Percentiles rank a stretch among this genome's conserved stretches.
Evolutionary conservation across 768 basidiomycete genomes (phyloP).

Genomic region (Naganishia randhawae): DNA sequence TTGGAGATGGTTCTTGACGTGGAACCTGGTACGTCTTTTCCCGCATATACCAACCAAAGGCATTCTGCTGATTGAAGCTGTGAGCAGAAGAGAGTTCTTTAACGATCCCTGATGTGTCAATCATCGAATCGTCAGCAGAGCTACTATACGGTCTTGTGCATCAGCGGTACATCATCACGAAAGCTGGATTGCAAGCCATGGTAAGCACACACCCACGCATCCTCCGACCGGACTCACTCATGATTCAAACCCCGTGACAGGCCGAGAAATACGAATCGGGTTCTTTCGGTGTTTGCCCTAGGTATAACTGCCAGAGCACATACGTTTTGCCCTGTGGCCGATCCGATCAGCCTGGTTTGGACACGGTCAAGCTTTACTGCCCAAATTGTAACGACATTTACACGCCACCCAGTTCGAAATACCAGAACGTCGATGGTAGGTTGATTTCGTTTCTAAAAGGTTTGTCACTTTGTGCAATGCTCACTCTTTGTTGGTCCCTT

Average conservation of each 20-base stretch:
- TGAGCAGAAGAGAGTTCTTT: constrained; percentile 69
- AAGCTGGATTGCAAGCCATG: constrained; percentile 91
- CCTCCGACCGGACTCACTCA: no score
- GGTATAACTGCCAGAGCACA: constrained; percentile 84
- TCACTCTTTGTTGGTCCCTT: background rate
- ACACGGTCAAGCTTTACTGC: constrained; percentile 97
- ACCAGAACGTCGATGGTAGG: constrained; percentile 90
- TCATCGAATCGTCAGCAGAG: constrained; percentile 95
- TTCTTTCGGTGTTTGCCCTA: constrained; percentile 88
- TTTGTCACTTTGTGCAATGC: background rate
- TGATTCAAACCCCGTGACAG: constrained; percentile 53
- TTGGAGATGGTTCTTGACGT: constrained; percentile 99
- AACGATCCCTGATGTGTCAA: constrained; percentile 97
- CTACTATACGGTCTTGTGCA: constrained; percentile 96
- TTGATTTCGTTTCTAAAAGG: constrained; percentile 23
- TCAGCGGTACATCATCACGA: constrained; percentile 93
- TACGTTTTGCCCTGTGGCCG: constrained; percentile 92
- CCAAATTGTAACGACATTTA: constrained; percentile 98
- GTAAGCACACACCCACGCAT: constrained; percentile 54
- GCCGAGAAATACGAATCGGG: constrained; percentile 91
- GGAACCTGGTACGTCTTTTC: constrained; percentile 73
- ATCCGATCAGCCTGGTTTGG: constrained; percentile 89
- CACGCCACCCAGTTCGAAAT: constrained; percentile 88
- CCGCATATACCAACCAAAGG: constrained; percentile 10
- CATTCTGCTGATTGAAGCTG: background rate